Evolutionary conservation across 805 yeast genomes (phyloP), one percentile per base, ranked within the genome.

Genomic region (Vanderwaltozyma verrucispora): DNA sequence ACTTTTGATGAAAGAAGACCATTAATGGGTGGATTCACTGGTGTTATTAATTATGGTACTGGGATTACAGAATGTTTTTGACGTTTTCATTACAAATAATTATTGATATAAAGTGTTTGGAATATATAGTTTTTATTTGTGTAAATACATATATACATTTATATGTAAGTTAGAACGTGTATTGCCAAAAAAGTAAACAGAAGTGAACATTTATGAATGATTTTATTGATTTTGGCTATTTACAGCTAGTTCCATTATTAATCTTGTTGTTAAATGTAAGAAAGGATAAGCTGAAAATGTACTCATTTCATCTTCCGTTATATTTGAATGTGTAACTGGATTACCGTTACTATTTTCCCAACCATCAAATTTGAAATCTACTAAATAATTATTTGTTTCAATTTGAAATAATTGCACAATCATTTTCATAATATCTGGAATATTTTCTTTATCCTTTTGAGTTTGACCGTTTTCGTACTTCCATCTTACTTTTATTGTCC

Each of bases 401-500:
- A 92, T 69, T 58, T 89, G 96, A 62, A 89, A 92, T 41, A 92
- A 70, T 59, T 92, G 98, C 41, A 92, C 92, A 53, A 88, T 89
- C 96, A 92, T 89, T 64, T 83, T 89, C 89, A 89, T 84, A 64
- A 80, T 64, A 59, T 86, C 94, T 7, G 87, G 83, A 12, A 71
- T 67, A 10, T 32, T 64, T 32, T 60, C 60, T 28, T 51, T 59
- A 4, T 25, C 21, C 36, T 47, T 17, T 18, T 37, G 16, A 42
- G 27, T 33, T 29, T 48, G 39, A 33, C 54, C 49, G 16, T 50
- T 66, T 52, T 72, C 69, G 52, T 86, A 87, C 60, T 73, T 79
- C 97, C 97, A 92, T 49, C 97, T 76, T 15, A 92, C 96, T 46
- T 84, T 72, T 40, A 89, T 89, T 1, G 96, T 89, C 97, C 97